A percentile compares a stretch with the other conserved stretches of the same genome.
Evolutionary conservation across 192 early-diverging fungal genomes (phyloP).

Genomic region (Backusella circina): DNA sequence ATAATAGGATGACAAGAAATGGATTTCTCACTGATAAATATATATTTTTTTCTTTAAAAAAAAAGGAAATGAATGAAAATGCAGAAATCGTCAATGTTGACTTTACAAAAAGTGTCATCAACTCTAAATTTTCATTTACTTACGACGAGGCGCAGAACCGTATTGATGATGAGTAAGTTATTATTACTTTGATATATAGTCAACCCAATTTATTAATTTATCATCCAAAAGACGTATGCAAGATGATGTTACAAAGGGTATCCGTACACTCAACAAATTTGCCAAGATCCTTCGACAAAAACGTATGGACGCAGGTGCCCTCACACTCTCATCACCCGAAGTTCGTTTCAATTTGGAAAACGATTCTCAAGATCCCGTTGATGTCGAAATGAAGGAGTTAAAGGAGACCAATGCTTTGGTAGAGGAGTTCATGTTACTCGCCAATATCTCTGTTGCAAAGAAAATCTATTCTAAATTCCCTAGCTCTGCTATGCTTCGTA

Average conservation of each 20-base stretch:
- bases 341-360: slow-evolving; percentile 91
- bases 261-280: slow-evolving; percentile 70
- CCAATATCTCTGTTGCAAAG: slow-evolving; percentile 93
- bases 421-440: slow-evolving; percentile 98
- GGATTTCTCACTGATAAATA: not conserved
- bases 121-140: slow-evolving; percentile 86
- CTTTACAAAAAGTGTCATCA: slow-evolving; percentile 89
- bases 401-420: slow-evolving; percentile 92
- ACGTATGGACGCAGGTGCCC: slow-evolving; percentile 80
- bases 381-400: slow-evolving; percentile 83
- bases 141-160: slow-evolving; percentile 93
- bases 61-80: slow-evolving; percentile 48
- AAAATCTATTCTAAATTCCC: slow-evolving; percentile 80
- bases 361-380: slow-evolving; percentile 86
- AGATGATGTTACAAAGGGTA: slow-evolving; percentile 69
- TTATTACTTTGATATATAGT: too few species aligned
- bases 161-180: slow-evolving; percentile 69
- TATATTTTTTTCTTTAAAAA: slow-evolving; percentile 35
- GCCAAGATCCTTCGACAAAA: slow-evolving; percentile 78
- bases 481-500: slow-evolving; percentile 74
- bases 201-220: too few species aligned
- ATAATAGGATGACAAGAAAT: not conserved
- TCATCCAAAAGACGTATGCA: slow-evolving; percentile 51
- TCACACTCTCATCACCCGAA: slow-evolving; percentile 89
- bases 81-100: slow-evolving; percentile 69